Percentiles rank a stretch among this genome's conserved stretches.
These are phyloP conservation scores for Globisporangium mamillatum DNA, from an alignment of 352 stramenopile species.

Conservation along the genomic window DNA sequence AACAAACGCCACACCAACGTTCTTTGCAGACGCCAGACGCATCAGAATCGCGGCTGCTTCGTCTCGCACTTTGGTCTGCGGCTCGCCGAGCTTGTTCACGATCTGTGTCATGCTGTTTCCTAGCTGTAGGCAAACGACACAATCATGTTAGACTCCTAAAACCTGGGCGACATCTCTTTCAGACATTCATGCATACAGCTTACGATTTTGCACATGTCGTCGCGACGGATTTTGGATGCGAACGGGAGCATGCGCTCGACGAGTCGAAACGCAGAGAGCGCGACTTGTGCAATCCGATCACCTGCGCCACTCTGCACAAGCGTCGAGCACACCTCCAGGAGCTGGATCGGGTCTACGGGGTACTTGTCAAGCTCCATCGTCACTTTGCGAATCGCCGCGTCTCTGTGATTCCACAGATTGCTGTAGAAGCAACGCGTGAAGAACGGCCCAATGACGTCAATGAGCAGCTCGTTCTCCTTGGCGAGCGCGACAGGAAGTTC, in stretches of 20 bases:
- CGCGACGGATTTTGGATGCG: slow-evolving; percentile 37
- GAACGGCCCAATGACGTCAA: slow-evolving; percentile 70
- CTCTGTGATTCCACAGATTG: slow-evolving; percentile 85
- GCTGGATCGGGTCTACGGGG: slow-evolving; percentile 36
- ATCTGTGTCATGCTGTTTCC: slow-evolving; percentile 76
- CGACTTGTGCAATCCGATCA: slow-evolving; percentile 74
- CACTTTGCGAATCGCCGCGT: slow-evolving; percentile 83
- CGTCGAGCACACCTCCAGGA: slow-evolving; percentile 62
- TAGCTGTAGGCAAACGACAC: slow-evolving; percentile 30
- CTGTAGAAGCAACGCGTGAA: slow-evolving; percentile 84
- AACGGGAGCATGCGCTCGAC: slow-evolving; percentile 60
- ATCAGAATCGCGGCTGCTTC: slow-evolving; percentile 46
- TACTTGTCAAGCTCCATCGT: slow-evolving; percentile 69
- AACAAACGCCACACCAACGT: slow-evolving; percentile 67
- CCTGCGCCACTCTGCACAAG: slow-evolving; percentile 70
- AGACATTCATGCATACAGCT: slow-evolving; percentile 6
- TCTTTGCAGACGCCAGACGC: slow-evolving; percentile 51
- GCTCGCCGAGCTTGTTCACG: slow-evolving; percentile 74
- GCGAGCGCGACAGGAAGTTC: slow-evolving; percentile 57
- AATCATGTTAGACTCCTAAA: neutral
- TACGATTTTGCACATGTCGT: slow-evolving; percentile 74
- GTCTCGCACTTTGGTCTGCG: slow-evolving; percentile 71
- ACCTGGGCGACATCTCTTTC: neutral
- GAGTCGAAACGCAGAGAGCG: slow-evolving; percentile 67
- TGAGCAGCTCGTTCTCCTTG: slow-evolving; percentile 79